Evolutionary conservation across 1,284 basidiomycete genomes (phyloP), one percentile per base, ranked within the genome.

Genomic region (Cutaneotrichosporon sp.): DNA sequence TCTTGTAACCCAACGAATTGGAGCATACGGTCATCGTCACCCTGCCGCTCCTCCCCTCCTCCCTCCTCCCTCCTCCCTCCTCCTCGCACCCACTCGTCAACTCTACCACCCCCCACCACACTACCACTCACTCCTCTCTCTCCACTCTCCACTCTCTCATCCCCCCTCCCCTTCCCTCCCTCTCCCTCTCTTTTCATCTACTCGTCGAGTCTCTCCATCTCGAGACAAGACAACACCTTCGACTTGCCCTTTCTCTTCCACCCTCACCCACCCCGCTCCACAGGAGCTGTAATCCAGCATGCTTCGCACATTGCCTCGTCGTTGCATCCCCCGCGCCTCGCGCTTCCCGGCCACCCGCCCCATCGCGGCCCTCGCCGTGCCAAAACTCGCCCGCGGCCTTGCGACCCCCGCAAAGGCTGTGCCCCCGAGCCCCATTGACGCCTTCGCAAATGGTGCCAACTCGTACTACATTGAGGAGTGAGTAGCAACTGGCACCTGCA

Each of bases 391-490:
- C 58, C 67, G 70, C 52, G 50, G 27, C 25, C 77, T 77, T 54
- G 76, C 77, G 4, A 69, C 73, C 9, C 69, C 73, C 50, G 63
- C 72, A 53, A 54, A 59, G 57, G 71, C 76, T 34, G 61, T 70
- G 24, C 68, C 77, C 13, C 80, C 80, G 6, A 77, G 76, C 42
- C 70, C 77, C 36, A 79, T 77, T 60, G 82, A 83, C 70, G 62
- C 85, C 20, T 95, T 95, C 76, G 92, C 92, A 24, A 94, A 90
- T 67, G 92, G 92, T 57, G 92, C 89, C 51, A 97, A 97, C 81
- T 84, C 91, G 45, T 95, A 95, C 83, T 98, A 99, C 78, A 90
- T 89, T 50, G 95, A 97, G 75, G 92, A 95, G 82, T 81, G 63
- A 72, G 80, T 75, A 9, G 25, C 9, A 36, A n/a, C n/a, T 29